phyloP scores from a whole-genome alignment of 1,284 basidiomycete genomes.

The Neolentinus lepideus region DNA sequence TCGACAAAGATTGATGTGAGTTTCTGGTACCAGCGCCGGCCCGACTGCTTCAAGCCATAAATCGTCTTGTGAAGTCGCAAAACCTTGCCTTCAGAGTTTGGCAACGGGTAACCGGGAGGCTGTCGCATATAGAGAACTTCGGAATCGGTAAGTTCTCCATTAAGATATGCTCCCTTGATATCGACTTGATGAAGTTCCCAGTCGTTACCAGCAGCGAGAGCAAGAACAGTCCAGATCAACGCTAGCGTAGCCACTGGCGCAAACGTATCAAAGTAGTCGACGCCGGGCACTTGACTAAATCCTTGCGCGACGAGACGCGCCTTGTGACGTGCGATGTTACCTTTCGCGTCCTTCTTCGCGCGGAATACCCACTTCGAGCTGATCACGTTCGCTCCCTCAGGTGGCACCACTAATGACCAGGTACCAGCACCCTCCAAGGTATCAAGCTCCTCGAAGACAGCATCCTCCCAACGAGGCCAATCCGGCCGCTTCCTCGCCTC shows the following conservation, averaged over 20 bases:
- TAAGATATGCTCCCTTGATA: conserved; percentile 32
- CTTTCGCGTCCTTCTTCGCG: conserved; percentile 21
- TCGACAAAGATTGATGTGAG: conserved; percentile 7
- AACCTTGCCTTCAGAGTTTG: conserved; percentile 9
- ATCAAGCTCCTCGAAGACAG: conserved; percentile 21
- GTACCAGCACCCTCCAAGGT: conserved; percentile 15
- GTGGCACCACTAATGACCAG: conserved; percentile 16
- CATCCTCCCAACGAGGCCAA: conserved; percentile 17
- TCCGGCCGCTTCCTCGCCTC: conserved; percentile 16
- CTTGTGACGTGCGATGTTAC: conserved; percentile 24
- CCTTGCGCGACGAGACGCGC: conserved; percentile 33
- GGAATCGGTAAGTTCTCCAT: conserved; percentile 23
- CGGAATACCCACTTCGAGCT: conserved; percentile 24
- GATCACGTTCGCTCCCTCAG: conserved; percentile 16
- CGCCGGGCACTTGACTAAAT: conserved; percentile 29
- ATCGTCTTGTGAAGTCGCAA: conserved; percentile 10
- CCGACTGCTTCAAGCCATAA: conserved; percentile 15
- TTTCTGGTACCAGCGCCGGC: conserved; percentile 12
- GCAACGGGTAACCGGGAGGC: conserved; percentile 18
- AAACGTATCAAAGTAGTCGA: conserved; percentile 35
- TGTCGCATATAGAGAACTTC: conserved; percentile 25
- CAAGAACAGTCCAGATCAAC: conserved; percentile 25
- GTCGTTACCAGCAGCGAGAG: conserved; percentile 25
- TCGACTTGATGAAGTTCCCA: conserved; percentile 31
- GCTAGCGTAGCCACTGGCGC: conserved; percentile 28